Conservation (phyloP, 192 early-diverging fungal species). For the Rhizoclosmatium globosum region DNA sequence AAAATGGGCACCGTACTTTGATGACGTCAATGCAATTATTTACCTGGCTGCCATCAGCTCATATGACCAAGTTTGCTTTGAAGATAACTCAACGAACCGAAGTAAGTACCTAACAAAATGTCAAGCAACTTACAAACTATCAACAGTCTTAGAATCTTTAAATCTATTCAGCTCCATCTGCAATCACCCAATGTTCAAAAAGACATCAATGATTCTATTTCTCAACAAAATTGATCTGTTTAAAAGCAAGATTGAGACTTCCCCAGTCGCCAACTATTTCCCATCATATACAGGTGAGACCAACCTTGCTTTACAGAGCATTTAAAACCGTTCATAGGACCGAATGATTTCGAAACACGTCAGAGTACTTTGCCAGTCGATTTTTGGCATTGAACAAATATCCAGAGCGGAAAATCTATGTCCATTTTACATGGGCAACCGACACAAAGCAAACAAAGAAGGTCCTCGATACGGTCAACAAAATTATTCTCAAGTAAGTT, state of each 20-base stretch:
- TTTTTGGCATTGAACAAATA: slow-evolving; percentile 51
- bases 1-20: slow-evolving; percentile 48
- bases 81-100: slow-evolving; percentile 62
- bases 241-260: slow-evolving; percentile 46
- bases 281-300: slow-evolving; percentile 47
- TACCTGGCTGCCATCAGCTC: slow-evolving; percentile 66
- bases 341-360: slow-evolving; percentile 51
- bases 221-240: slow-evolving; percentile 64
- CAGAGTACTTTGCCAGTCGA: slow-evolving; percentile 48
- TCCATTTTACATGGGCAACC: slow-evolving; percentile 68
- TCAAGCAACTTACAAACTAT: slow-evolving; percentile 17
- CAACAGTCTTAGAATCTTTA: slow-evolving; percentile 50
- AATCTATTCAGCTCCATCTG: slow-evolving; percentile 51
- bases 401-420: slow-evolving; percentile 56
- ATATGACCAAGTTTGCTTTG: slow-evolving; percentile 63
- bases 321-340: slow-evolving; percentile 42
- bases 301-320: neutral
- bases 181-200: slow-evolving; percentile 55
- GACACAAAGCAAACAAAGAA: slow-evolving; percentile 61
- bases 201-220: slow-evolving; percentile 54
- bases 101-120: slow-evolving; percentile 17
- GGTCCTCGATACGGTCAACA: slow-evolving; percentile 39
- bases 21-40: slow-evolving; percentile 67
- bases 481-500: slow-evolving; percentile 7
- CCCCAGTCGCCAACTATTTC: slow-evolving; percentile 47